Evolutionary conservation across 1,284 basidiomycete genomes (phyloP), one percentile per base, ranked within the genome.

Genomic region (Marasmius oreades): DNA sequence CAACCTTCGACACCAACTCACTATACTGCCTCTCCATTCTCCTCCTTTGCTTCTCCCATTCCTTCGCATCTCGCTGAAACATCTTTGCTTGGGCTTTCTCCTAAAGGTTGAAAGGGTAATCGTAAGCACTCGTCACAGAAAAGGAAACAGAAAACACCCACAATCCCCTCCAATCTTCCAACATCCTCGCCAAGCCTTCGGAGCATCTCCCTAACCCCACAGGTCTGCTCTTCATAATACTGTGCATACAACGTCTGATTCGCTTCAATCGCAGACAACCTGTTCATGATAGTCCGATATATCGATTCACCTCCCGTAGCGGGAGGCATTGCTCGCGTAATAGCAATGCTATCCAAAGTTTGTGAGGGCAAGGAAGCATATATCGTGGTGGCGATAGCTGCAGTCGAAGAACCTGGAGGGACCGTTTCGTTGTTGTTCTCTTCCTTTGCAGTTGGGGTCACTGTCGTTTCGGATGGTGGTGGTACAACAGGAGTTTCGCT

Each of bases 231-330:
- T 66, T 96, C 93, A 23, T 97, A 87, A 69, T 97, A 99, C 18
- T 87, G 81, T 51, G 88, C 82, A 53, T 93, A 90, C 1, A 98
- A 76, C 0, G 92, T 94, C 42, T 93, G 90, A 66, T 97, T 97
- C 6, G 82, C 81, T 69, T 99, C 96, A 4, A 99, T 80, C 5
- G 85, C 85, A 5, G 83, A 84, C 12, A 99, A 80, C 1, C 95
- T 87, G 62, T 98, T 96, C 84, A 95, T 95, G 64, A 99, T 99
- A 10, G 90, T 93, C 10, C 94, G 88, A 67, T 97, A 99, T 65
- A 99, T 96, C 0, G 93, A 96, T 70, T 99, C 95, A n/a, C 92
- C 92, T 2, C 85, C 81, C 26, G 80, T 65, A 2, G 67, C 63
- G 20, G 69, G 60, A 20, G 67, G 63, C 33, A 66, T 59, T 51